Base-by-base conservation (phyloP, 2,329 filamentous ascomycete species). In the Cytospora schulzeri region DNA sequence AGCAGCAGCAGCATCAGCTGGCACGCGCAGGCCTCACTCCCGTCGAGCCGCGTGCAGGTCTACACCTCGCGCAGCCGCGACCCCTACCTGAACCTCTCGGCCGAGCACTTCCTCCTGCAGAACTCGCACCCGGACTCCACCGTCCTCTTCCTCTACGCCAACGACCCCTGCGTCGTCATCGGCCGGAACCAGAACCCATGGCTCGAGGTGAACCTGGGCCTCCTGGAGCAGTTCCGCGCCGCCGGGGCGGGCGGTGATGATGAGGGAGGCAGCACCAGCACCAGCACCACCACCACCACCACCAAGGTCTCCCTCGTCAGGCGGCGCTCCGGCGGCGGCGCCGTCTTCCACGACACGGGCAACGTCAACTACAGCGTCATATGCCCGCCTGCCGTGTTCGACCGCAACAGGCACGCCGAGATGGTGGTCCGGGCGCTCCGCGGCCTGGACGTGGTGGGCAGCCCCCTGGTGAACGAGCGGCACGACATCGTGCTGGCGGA, bases 401-500 rank as follows among this genome's bases (percentile, higher is more conserved):
- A 94, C 67, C 86, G 95, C 33, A 86, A 97, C 79, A 91, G 86
- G 73, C 92, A 98, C 78, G 94, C 93, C 17, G 87, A 92, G 73
- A 97, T 98, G 92, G 91, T 98, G 0, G 92, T 93, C 48, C 85
- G 90, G n/a, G 93, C 93, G 5, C 80, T 99, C 65, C 81, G 83
- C 50, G 76, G 76, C 3, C 79, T 91, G 24, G 87, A 86, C 4
- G 77, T 86, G 5, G 71, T 77, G 85, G 35, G 86, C 89, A 5
- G 83, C 87, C n/a, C n/a, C n/a, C n/a, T n/a, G 67, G 94, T 98
- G 69, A 99, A 98, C 74, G 87, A 89, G 74, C 85, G 95, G 19
- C 94, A 99, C 75, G 95, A 99, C 74, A 97, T 99, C 70, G 92
- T 98, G n/a, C n/a, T n/a, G n/a, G n/a, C n/a, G n/a, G n/a, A n/a